Evolutionary conservation across 257 asterid genomes (phyloP), one percentile per base, ranked within the genome.

Genomic region (Nyctanthes arbortristis): DNA sequence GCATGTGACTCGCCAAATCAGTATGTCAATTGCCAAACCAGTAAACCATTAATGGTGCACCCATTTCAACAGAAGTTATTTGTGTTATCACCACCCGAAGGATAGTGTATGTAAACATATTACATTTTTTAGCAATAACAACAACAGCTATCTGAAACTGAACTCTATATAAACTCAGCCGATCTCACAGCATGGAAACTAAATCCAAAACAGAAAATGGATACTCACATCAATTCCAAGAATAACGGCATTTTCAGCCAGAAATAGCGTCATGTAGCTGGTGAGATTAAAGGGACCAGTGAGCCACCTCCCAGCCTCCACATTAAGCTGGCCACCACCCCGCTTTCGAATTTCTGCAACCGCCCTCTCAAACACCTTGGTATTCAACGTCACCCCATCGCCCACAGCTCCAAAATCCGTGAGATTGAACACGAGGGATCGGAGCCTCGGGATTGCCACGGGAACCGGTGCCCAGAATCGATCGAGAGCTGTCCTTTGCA

Each of bases 241-340:
- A 73, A 92, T 78, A 73, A 89, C 92, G 4, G 98, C 94, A 75
- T 86, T 74, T 75, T 80, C 81, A 24, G 93, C 85, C 16, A 92
- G 87, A 69, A 92, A 89, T 56, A 92, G 77, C 20, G 98, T 92
- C 77, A 92, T 84, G 68, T 86, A 88, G 64, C 96, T 92, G 7
- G 98, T 92, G 77, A 92, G 96, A 75, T 92, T 92, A 65, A 92
- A 88, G 52, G 98, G 98, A 73, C 92, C 96, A 61, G 96, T 92
- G 2, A 92, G 95, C 96, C 98, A 92, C 20, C 77, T 63, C 14
- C 98, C 98, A 5, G 87, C 77, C 61, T 70, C 79, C 33, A 92
- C 96, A 66, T 92, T 92, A 39, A 92, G 96, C 92, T 92, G 98
- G 8, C 98, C 98, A 0, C 96, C 96, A 56, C 98, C 98, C 4